Conservation (phyloP, 805 yeast species). For the Jamesozyma jinghongensis region DNA sequence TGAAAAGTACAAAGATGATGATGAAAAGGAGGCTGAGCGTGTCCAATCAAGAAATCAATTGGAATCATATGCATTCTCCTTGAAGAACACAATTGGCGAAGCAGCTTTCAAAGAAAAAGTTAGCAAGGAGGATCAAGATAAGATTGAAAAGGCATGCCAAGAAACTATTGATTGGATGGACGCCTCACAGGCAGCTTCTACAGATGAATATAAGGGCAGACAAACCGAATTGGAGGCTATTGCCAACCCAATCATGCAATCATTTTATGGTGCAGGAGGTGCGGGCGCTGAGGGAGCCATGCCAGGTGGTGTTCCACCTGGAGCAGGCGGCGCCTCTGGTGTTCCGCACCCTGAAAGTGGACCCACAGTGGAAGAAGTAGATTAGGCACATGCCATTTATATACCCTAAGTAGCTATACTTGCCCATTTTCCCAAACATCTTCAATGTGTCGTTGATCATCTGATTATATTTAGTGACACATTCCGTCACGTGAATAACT, state of each 20-base stretch:
- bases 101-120: conserved; percentile 70
- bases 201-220: conserved; percentile 82
- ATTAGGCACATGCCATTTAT: conserved; percentile 29
- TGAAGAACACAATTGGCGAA: conserved; percentile 72
- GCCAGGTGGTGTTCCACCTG: conserved; percentile 46
- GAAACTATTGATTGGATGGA: conserved; percentile 86
- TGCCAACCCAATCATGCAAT: conserved; percentile 93
- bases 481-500: too few species aligned
- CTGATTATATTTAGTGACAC: not conserved
- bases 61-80: conserved; percentile 87
- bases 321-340: conserved; percentile 37
- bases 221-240: conserved; percentile 90
- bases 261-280: conserved; percentile 70
- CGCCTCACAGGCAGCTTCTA: conserved; percentile 78
- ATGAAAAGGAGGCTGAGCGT: conserved; percentile 85
- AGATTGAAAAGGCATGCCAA: conserved; percentile 65
- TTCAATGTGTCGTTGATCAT: not conserved
- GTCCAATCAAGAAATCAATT: conserved; percentile 87
- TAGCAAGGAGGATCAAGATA: conserved; percentile 53
- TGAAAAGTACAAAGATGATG: conserved; percentile 93
- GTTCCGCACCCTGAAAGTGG: conserved; percentile 39
- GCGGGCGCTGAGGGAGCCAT: conserved; percentile 69
- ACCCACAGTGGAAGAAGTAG: conserved; percentile 78
- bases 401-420: not conserved
- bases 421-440: not conserved